A percentile compares a stretch with the other conserved stretches of the same genome.
Conservation (phyloP, 345 rosid species). For the Aethionema arabicum region DNA sequence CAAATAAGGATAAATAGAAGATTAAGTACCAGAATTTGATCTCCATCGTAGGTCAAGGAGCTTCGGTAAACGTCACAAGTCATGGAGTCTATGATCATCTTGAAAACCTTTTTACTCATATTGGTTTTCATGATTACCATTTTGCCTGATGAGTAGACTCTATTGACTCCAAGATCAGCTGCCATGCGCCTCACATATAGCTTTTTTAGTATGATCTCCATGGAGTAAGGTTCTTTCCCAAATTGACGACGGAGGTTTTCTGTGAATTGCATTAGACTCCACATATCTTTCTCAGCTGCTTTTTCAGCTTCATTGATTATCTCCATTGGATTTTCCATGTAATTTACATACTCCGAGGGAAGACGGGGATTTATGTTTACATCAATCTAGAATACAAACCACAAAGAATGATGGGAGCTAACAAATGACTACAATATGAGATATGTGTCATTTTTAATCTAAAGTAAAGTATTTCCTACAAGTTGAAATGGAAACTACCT, state of each 20-base stretch:
- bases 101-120: slow-evolving; percentile 77
- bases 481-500: slow-evolving; percentile 49
- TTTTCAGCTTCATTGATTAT: slow-evolving; percentile 73
- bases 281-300: slow-evolving; percentile 79
- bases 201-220: slow-evolving; percentile 89
- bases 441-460: slow-evolving; percentile 7
- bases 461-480: slow-evolving; percentile 6
- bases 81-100: slow-evolving; percentile 78
- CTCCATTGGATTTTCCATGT: slow-evolving; percentile 84
- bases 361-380: slow-evolving; percentile 71
- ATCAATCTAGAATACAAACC: slow-evolving; percentile 61
- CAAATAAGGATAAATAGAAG: slow-evolving; percentile 7
- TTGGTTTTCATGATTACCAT: slow-evolving; percentile 84
- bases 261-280: slow-evolving; percentile 86
- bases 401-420: slow-evolving; percentile 21
- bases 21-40: slow-evolving; percentile 67
- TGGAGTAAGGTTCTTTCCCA: slow-evolving; percentile 89
- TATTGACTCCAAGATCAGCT: slow-evolving; percentile 83
- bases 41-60: slow-evolving; percentile 61
- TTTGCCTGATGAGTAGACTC: slow-evolving; percentile 79
- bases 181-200: slow-evolving; percentile 93
- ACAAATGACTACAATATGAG: neutral
- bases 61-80: slow-evolving; percentile 62
- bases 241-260: slow-evolving; percentile 80
- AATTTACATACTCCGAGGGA: slow-evolving; percentile 87